Evolutionary conservation across 495 filamentous ascomycete genomes (phyloP).

Genomic region (Sordaria brevicollis): DNA sequence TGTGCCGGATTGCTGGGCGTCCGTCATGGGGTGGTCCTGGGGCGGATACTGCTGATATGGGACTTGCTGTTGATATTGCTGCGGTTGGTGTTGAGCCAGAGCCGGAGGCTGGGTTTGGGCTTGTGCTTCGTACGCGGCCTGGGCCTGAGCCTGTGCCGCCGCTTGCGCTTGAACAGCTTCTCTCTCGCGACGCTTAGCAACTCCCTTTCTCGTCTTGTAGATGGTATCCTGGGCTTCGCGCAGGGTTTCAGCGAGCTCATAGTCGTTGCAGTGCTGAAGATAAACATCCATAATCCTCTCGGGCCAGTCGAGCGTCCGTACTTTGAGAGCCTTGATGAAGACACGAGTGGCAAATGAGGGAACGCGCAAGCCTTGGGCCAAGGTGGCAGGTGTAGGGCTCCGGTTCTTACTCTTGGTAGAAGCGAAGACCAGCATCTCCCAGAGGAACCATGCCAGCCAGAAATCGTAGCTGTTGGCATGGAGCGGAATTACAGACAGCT

Average conservation of each 20-base stretch:
- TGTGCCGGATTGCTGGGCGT: constrained; percentile 11
- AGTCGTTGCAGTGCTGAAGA: constrained; percentile 75
- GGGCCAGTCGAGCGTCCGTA: constrained; percentile 74
- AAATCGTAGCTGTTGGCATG: constrained; percentile 77
- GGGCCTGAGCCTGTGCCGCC: constrained; percentile 24
- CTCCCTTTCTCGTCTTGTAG: constrained; percentile 50
- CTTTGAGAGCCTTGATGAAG: constrained; percentile 59
- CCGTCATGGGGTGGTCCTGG: constrained; percentile 19
- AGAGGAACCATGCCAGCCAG: constrained; percentile 83
- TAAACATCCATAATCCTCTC: constrained; percentile 80
- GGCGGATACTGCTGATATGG: neutral
- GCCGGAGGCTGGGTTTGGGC: constrained; percentile 10
- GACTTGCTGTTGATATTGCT: neutral
- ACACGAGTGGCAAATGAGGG: constrained; percentile 62
- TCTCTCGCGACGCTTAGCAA: constrained; percentile 54
- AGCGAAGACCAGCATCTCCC: constrained; percentile 62
- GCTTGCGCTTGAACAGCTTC: constrained; percentile 47
- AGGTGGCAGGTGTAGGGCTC: constrained; percentile 34
- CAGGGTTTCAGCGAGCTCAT: constrained; percentile 64
- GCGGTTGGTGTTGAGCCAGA: constrained; percentile 6
- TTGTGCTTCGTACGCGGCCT: constrained; percentile 8
- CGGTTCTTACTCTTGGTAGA: constrained; percentile 28
- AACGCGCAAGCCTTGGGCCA: constrained; percentile 22
- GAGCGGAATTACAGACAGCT: constrained; percentile 44
- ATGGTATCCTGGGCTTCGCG: constrained; percentile 59